A percentile compares a stretch with the other conserved stretches of the same genome.
These are phyloP conservation scores for Globisporangium sylvaticum DNA, from an alignment of 352 stramenopile species.

Conservation along the genomic window DNA sequence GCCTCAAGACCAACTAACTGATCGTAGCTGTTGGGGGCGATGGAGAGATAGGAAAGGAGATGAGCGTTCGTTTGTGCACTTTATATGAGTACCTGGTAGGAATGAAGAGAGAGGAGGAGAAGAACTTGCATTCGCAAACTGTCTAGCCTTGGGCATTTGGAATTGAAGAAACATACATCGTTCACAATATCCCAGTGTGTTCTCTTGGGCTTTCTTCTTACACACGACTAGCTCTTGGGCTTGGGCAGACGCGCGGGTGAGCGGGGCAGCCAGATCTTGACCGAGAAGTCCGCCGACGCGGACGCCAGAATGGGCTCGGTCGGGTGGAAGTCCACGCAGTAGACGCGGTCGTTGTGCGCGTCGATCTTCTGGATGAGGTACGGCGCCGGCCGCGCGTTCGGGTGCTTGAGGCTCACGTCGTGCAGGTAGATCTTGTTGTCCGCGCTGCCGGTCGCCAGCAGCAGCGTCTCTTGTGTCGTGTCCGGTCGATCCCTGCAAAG, in stretches of 20 bases:
- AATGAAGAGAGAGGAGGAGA: not conserved
- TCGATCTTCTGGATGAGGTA: constrained; percentile 83
- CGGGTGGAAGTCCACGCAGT: constrained; percentile 87
- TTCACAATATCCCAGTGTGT: not conserved
- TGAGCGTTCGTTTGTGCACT: constrained; percentile 6
- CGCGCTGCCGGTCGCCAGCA: constrained; percentile 82
- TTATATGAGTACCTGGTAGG: constrained; percentile 2
- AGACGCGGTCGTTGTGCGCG: constrained; percentile 85
- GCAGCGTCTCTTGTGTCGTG: constrained; percentile 55
- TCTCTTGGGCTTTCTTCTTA: not conserved
- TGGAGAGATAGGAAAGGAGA: not conserved
- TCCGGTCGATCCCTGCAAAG: constrained; percentile 42
- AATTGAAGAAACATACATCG: not conserved
- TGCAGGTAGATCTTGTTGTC: constrained; percentile 88
- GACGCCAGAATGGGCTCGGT: constrained; percentile 82
- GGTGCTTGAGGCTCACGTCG: constrained; percentile 65
- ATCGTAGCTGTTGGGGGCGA: not conserved
- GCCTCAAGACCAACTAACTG: constrained; percentile 73
- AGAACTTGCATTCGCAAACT: not conserved
- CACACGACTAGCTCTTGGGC: constrained; percentile 38
- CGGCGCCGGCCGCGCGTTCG: constrained; percentile 39
- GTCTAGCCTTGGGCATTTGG: not conserved
- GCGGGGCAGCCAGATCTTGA: constrained; percentile 86
- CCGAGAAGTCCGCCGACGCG: constrained; percentile 78
- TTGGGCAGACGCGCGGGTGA: constrained; percentile 52